These are phyloP conservation scores for Mycena filopes DNA, from an alignment of 768 basidiomycete species.

Conservation along the genomic window DNA sequence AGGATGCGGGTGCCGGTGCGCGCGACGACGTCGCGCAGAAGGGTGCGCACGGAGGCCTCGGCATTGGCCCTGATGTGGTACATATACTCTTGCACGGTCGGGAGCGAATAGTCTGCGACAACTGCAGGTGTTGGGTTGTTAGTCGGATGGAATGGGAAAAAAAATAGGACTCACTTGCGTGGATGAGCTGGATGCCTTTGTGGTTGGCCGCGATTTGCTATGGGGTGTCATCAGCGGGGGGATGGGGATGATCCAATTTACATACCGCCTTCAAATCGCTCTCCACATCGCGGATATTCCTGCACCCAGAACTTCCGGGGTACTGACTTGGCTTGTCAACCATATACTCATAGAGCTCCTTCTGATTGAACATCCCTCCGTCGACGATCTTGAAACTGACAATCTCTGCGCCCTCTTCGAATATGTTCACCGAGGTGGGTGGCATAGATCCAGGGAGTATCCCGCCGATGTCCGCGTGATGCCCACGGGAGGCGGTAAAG, in stretches of 20 bases:
- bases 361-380: constrained; percentile 80
- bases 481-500: constrained; percentile 93
- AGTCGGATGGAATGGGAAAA: constrained; percentile 10
- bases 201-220: constrained; percentile 96
- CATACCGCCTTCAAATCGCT: constrained; percentile 88
- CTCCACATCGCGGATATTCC: constrained; percentile 90
- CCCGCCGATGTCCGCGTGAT: constrained; percentile 95
- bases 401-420: constrained; percentile 94
- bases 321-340: constrained; percentile 83
- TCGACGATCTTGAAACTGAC: constrained; percentile 92
- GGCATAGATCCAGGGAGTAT: constrained; percentile 97
- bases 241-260: neutral
- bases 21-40: constrained; percentile 80
- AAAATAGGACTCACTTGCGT: constrained; percentile 63
- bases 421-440: constrained; percentile 89
- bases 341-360: constrained; percentile 82
- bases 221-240: constrained; percentile 13
- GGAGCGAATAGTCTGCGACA: constrained; percentile 86
- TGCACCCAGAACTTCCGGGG: constrained; percentile 87
- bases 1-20: constrained; percentile 74
- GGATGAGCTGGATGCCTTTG: constrained; percentile 89
- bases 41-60: constrained; percentile 84
- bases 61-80: constrained; percentile 90
- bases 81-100: constrained; percentile 95
- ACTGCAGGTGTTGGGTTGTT: constrained; percentile 58